These are phyloP conservation scores for Erigeron canadensis DNA, from an alignment of 129 eudicot species.

Conservation along the genomic window DNA sequence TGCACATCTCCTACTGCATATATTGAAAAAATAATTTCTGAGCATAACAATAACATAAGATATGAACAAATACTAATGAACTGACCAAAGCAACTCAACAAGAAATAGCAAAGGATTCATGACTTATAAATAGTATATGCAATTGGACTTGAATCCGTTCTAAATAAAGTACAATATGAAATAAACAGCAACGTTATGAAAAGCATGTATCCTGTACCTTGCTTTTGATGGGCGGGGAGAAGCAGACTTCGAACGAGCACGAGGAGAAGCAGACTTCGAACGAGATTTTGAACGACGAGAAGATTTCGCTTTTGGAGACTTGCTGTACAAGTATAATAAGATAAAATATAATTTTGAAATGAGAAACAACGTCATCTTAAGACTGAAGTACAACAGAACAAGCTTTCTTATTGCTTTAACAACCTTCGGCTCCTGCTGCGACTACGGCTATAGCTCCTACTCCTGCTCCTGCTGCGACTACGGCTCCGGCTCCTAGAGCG, in stretches of 20 bases:
- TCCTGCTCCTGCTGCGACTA: conserved; percentile 49
- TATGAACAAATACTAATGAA: not conserved
- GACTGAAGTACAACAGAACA: not conserved
- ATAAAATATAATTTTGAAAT: not conserved
- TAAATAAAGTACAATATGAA: not conserved
- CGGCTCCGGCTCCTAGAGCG: conserved; percentile 86
- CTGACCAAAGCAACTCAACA: not conserved
- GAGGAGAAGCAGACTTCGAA: conserved; percentile 68
- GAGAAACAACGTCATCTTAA: not conserved
- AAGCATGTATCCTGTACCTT: no score
- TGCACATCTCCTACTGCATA: not conserved
- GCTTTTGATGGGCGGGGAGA: conserved; percentile 64
- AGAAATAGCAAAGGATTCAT: not conserved
- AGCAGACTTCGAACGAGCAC: conserved; percentile 59
- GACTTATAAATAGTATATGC: not conserved
- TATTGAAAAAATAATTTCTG: no score
- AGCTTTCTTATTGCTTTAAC: not conserved
- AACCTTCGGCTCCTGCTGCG: conserved; percentile 77
- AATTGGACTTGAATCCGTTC: not conserved
- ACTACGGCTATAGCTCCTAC: conserved; percentile 39
- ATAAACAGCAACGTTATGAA: no score
- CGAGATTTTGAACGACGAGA: conserved; percentile 90
- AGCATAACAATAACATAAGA: not conserved
- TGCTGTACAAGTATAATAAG: conserved; percentile 41
- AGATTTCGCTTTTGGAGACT: conserved; percentile 77